Evolutionary conservation across 2,329 filamentous ascomycete species (phyloP).

Genomic region (Alternaria gansuensis): DNA sequence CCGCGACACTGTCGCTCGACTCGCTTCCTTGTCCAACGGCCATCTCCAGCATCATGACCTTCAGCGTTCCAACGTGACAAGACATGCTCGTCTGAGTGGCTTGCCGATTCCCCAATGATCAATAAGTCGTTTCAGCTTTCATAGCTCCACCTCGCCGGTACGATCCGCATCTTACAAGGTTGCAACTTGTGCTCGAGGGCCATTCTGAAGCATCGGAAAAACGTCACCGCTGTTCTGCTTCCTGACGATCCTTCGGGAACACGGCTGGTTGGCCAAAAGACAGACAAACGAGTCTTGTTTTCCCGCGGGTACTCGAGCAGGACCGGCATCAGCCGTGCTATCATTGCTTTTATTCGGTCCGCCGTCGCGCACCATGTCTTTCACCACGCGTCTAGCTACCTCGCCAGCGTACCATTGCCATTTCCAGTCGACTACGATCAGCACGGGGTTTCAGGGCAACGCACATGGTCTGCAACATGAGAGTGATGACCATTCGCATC

Average conservation of each 20-base stretch:
- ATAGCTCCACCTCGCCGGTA: slow-evolving; percentile 25
- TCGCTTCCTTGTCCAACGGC: slow-evolving; percentile 13
- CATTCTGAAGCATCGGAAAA: slow-evolving; percentile 1
- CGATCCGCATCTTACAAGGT: slow-evolving; percentile 25
- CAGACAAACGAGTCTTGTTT: slow-evolving; percentile 11
- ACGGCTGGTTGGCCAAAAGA: slow-evolving; percentile 11
- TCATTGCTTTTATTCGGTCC: slow-evolving; percentile 18
- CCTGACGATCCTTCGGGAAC: slow-evolving; percentile 31
- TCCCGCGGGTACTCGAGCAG: slow-evolving; percentile 6
- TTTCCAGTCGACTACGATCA: slow-evolving; percentile 16
- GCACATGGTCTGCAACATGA: slow-evolving; percentile 3
- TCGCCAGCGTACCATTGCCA: slow-evolving; percentile 9
- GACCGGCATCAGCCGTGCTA: slow-evolving; percentile 12
- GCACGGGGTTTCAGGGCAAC: slow-evolving; percentile 11
- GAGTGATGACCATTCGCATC: not conserved
- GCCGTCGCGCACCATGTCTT: slow-evolving; percentile 12
- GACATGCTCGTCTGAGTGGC: slow-evolving; percentile 22
- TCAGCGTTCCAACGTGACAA: slow-evolving; percentile 21
- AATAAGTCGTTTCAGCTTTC: slow-evolving; percentile 22
- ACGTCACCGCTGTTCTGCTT: slow-evolving; percentile 37
- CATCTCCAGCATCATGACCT: slow-evolving; percentile 39
- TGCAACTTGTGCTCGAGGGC: slow-evolving; percentile 2
- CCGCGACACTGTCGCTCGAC: slow-evolving; percentile 12
- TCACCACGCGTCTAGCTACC: slow-evolving; percentile 6
- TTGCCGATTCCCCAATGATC: slow-evolving; percentile 17